Conservation (phyloP, 176 grass and related monocot species). For the Hsuehochloa calcarea region DNA sequence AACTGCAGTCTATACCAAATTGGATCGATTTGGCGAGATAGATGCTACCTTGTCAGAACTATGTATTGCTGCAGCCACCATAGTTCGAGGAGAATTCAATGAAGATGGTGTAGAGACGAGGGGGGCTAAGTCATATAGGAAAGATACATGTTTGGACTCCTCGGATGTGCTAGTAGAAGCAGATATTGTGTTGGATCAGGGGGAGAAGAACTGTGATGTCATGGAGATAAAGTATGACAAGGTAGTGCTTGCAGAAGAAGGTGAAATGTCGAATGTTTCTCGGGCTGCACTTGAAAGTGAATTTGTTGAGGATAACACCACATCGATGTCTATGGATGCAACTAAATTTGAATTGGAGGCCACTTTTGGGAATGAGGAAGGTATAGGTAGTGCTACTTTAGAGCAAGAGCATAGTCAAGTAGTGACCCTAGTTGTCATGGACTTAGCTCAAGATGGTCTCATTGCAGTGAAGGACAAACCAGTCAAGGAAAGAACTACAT, state of each 20-base stretch:
- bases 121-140: neutral
- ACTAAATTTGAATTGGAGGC: neutral
- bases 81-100: neutral
- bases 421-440: neutral
- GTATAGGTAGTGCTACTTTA: neutral
- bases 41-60: neutral
- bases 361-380: neutral
- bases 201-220: neutral
- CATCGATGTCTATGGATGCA: neutral
- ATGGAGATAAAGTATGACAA: neutral
- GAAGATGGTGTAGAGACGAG: neutral
- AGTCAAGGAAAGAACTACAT: neutral
- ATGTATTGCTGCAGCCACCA: neutral
- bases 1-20: neutral
- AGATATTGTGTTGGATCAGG: neutral
- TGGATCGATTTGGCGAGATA: neutral
- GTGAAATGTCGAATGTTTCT: neutral
- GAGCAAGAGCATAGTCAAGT: neutral
- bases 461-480: neutral
- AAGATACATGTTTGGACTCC: too few relatives aligned
- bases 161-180: neutral
- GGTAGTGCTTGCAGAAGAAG: neutral
- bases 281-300: neutral
- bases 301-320: neutral
- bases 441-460: too few relatives aligned